Conservation (phyloP, 768 basidiomycete genomes). For the Boletus subcaerulescens region DNA sequence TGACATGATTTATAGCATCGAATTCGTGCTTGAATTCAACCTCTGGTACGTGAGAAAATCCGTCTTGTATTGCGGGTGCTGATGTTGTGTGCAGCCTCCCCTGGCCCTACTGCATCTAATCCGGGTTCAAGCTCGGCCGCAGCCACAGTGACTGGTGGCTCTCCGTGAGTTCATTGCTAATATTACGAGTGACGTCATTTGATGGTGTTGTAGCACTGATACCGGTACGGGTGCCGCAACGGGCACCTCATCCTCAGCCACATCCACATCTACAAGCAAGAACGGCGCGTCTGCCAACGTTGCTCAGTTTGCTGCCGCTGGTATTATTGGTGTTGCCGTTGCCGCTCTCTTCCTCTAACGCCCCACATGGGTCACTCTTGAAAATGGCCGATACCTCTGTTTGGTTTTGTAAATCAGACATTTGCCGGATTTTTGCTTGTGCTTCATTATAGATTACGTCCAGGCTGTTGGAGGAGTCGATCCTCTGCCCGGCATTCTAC, state of each 20-base stretch:
- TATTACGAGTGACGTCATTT: constrained; percentile 4
- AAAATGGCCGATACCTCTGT: constrained; percentile 21
- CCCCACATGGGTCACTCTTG: neutral
- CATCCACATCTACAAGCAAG: constrained; percentile 25
- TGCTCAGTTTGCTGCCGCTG: constrained; percentile 44
- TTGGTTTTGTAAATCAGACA: constrained; percentile 15
- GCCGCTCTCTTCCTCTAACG: constrained; percentile 39
- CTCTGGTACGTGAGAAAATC: constrained; percentile 24
- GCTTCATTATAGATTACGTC: constrained; percentile 19
- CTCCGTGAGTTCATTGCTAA: constrained; percentile 18
- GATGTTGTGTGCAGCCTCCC: constrained; percentile 17
- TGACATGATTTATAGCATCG: constrained; percentile 29
- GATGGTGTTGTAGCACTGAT: neutral
- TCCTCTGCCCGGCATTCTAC: neutral
- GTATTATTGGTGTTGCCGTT: constrained; percentile 32
- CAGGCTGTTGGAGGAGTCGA: constrained; percentile 1
- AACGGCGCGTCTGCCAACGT: constrained; percentile 41
- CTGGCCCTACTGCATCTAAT: constrained; percentile 18
- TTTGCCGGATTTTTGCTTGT: constrained; percentile 8
- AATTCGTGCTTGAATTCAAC: constrained; percentile 34
- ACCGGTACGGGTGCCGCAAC: neutral
- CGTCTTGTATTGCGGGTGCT: constrained; percentile 10
- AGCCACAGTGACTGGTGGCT: neutral
- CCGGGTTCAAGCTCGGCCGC: neutral
- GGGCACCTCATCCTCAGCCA: constrained; percentile 7